A percentile compares a stretch with the other conserved stretches of the same genome.
These are phyloP conservation scores for Mucor plumbeus DNA, from an alignment of 371 early-diverging fungal genomes.

Conservation along the genomic window DNA sequence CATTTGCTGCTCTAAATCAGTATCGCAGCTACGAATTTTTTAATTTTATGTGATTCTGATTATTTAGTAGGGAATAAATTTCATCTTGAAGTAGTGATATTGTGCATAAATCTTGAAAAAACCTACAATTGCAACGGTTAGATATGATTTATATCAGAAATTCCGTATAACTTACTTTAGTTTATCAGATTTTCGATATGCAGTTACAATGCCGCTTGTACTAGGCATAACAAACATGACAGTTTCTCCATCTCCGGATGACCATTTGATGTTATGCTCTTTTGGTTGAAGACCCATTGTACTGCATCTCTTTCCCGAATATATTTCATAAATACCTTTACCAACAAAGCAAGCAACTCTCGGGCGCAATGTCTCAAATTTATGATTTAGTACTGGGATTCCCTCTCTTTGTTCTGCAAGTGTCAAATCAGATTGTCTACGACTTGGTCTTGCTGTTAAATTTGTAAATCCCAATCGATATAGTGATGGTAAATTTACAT, in stretches of 20 bases:
- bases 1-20: no score
- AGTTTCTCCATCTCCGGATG: slow-evolving; percentile 37
- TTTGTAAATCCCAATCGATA: slow-evolving; percentile 75
- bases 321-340: slow-evolving; percentile 73
- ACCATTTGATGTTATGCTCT: slow-evolving; percentile 31
- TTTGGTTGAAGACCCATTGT: slow-evolving; percentile 43
- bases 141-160: not conserved
- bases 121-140: not conserved
- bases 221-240: slow-evolving; percentile 76
- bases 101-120: slow-evolving; percentile 12
- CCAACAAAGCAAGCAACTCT: slow-evolving; percentile 77
- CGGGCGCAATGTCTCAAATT: slow-evolving; percentile 65
- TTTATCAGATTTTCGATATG: slow-evolving; percentile 66
- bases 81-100: slow-evolving; percentile 8
- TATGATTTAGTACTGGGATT: slow-evolving; percentile 64
- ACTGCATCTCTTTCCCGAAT: slow-evolving; percentile 43
- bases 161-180: slow-evolving; percentile 34
- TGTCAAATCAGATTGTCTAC: slow-evolving; percentile 60
- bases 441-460: slow-evolving; percentile 49
- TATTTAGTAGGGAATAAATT: slow-evolving; percentile 22
- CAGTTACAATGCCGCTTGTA: slow-evolving; percentile 71
- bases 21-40: not conserved
- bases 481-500: slow-evolving; percentile 48
- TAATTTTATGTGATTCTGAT: not conserved
- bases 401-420: slow-evolving; percentile 63